These are phyloP conservation scores for Phytophthora vignae DNA, from an alignment of 352 stramenopile species.

Conservation along the genomic window DNA sequence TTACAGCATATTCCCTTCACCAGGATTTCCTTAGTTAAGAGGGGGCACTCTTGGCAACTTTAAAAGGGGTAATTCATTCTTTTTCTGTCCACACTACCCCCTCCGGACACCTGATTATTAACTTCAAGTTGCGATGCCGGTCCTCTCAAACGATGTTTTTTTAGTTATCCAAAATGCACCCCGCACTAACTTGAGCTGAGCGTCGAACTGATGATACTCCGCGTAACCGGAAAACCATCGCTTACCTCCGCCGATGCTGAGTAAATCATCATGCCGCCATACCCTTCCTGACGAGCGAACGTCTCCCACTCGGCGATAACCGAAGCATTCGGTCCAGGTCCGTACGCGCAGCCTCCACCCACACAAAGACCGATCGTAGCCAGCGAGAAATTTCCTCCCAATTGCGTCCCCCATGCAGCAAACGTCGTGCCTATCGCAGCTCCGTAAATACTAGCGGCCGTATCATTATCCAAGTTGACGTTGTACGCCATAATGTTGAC, in stretches of 20 bases:
- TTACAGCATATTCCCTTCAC: no score
- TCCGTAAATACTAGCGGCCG: conserved; percentile 60
- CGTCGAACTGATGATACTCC: conserved; percentile 47
- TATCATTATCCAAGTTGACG: conserved; percentile 51
- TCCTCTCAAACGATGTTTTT: no score
- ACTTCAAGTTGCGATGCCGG: no score
- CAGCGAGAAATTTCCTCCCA: conserved; percentile 54
- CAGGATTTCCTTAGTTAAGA: no score
- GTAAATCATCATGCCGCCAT: conserved; percentile 84
- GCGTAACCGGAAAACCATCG: conserved; percentile 43
- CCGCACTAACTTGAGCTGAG: not conserved
- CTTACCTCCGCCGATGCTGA: conserved; percentile 61
- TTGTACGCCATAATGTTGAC: conserved; percentile 91
- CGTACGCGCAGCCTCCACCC: conserved; percentile 61
- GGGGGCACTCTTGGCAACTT: no score
- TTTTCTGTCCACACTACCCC: no score
- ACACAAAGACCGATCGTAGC: conserved; percentile 72
- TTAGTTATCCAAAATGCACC: no score
- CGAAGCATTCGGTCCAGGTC: conserved; percentile 60
- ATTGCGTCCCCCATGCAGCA: conserved; percentile 50
- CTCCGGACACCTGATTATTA: no score
- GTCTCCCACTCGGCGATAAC: conserved; percentile 63
- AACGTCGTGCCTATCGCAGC: conserved; percentile 67
- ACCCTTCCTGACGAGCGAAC: conserved; percentile 40
- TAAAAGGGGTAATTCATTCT: no score